Evolutionary conservation across 495 filamentous ascomycete genomes (phyloP), one percentile per base, ranked within the genome.

Genomic region (Lasiosphaeria hispida): DNA sequence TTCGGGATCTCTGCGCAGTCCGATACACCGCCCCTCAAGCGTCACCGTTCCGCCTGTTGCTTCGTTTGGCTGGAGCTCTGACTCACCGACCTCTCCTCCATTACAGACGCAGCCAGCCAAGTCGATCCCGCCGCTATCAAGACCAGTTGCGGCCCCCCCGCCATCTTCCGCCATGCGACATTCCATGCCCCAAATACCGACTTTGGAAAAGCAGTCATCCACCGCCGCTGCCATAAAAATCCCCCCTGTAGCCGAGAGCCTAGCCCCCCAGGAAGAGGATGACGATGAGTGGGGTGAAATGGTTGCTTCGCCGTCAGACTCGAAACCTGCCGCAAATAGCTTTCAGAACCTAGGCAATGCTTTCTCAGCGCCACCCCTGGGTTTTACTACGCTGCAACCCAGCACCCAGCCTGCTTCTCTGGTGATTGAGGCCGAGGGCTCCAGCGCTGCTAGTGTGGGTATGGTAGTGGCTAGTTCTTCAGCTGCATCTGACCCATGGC

Each of bases 211-310:
- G 23, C 23, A 2, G 23, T 5, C 23, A 30, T 5, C 23, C 23
- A 30, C 2, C 23, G 23, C 23, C 23, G 23, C 23, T 30, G 23
- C 23, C 23, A 30, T 30, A 30, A 2, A 5, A 2, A 30, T 30
- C 5, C 23, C 23, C 23, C 2, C 23, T 30, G 23, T 30, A 30
- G 23, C 23, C 5, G 23, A 30, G 23, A 30, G 23, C 5, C 23
- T 30, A 30, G n/a, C 23, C 23, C 23, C 23, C 23, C 2, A 30
- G 23, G 73, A 74, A 13, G 70, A 73, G n/a, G 73, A 80, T 11
- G 79, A 75, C 6, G 76, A 80, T 55, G 78, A 79, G 18, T 83
- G 80, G 80, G 80, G 80, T 11, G 80, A 83, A 55, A 80, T 83
- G 79, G 71, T 83, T 1, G 72, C 75, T 8, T 81, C 80, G 1